Evolutionary conservation across 2,329 filamentous ascomycete genomes (phyloP).

Genomic region (Fusarium bactridioides): DNA sequence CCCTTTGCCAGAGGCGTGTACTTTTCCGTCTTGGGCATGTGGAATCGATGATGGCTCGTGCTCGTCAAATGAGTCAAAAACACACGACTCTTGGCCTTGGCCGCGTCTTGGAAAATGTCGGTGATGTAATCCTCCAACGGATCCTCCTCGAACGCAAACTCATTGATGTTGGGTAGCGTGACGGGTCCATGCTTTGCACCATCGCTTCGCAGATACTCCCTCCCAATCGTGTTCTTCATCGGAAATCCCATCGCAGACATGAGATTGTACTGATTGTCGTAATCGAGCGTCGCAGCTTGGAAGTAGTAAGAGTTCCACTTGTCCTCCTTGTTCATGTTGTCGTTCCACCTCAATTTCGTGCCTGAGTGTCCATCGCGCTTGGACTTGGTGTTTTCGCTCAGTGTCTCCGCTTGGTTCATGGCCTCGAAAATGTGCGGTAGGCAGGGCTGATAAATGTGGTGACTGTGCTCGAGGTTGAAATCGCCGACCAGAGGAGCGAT

Average conservation of each 20-base stretch:
- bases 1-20: constrained; percentile 41
- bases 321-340: constrained; percentile 14
- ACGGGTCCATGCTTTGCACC: constrained; percentile 43
- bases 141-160: constrained; percentile 46
- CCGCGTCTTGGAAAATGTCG: constrained; percentile 44
- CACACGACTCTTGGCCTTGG: constrained; percentile 43
- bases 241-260: constrained; percentile 45
- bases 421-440: constrained; percentile 51
- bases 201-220: constrained; percentile 43
- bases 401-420: constrained; percentile 39
- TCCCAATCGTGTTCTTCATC: constrained; percentile 35
- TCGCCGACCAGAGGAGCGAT: constrained; percentile 52
- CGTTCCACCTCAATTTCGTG: background rate
- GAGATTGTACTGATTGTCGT: constrained; percentile 46
- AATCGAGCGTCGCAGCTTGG: constrained; percentile 46
- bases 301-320: constrained; percentile 47
- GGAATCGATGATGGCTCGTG: constrained; percentile 47
- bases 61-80: constrained; percentile 49
- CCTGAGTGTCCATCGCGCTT: background rate
- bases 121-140: constrained; percentile 45
- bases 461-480: constrained; percentile 51
- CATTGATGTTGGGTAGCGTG: constrained; percentile 45
- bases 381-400: background rate
- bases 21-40: constrained; percentile 40
- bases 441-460: constrained; percentile 56